A percentile compares a stretch with the other conserved stretches of the same genome.
phyloP scores from a whole-genome alignment of 1,139 yeast genomes.

The Suhomyces terraborum region DNA sequence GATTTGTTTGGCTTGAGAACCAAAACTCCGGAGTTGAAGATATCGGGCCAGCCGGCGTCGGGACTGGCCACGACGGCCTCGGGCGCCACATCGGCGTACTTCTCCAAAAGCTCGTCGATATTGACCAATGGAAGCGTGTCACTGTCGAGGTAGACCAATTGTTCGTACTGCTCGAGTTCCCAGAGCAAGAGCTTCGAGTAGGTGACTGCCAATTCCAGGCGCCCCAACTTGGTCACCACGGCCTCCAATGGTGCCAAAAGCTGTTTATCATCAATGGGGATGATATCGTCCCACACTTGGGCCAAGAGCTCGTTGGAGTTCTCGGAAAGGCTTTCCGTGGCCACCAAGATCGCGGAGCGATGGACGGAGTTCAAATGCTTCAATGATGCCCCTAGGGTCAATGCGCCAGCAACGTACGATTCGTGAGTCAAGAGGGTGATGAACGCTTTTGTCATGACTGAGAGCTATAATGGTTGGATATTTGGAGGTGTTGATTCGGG shows the following conservation, averaged over 20 bases:
- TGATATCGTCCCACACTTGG: constrained; percentile 27
- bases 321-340: constrained; percentile 20
- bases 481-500: background rate
- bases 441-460: constrained; percentile 22
- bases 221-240: constrained; percentile 25
- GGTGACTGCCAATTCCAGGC: constrained; percentile 33
- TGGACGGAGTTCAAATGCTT: constrained; percentile 23
- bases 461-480: background rate
- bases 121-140: constrained; percentile 32
- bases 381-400: constrained; percentile 29
- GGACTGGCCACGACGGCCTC: constrained; percentile 31
- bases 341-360: constrained; percentile 27
- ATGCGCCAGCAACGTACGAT: constrained; percentile 35
- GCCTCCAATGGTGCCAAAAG: constrained; percentile 25
- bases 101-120: constrained; percentile 29
- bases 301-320: constrained; percentile 22
- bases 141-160: constrained; percentile 32
- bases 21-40: constrained; percentile 37
- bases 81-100: constrained; percentile 16
- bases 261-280: constrained; percentile 26
- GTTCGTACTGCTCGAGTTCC: constrained; percentile 28
- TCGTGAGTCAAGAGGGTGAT: constrained; percentile 34
- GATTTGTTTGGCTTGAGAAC: constrained; percentile 27
- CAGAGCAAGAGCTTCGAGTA: constrained; percentile 33
- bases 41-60: constrained; percentile 44